These are phyloP conservation scores for Berberis thunbergii DNA, from an alignment of 164 flowering plant genomes.

Conservation along the genomic window DNA sequence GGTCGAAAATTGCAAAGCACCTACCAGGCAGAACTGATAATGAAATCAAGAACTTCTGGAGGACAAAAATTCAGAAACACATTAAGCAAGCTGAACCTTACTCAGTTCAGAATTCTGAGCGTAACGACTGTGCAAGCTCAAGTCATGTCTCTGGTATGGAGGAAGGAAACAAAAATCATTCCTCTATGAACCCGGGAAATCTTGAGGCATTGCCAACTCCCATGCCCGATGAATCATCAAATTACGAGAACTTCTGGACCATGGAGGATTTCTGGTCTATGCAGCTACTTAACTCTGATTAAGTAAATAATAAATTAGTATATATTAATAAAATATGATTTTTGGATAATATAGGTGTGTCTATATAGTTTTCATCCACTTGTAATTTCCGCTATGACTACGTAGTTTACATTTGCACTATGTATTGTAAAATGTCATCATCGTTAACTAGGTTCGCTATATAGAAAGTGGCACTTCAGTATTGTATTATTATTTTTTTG, in stretches of 20 bases:
- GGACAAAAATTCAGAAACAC: conserved; percentile 72
- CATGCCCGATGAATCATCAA: conserved; percentile 18
- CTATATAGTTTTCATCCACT: too few relatives aligned
- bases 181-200: conserved; percentile 22
- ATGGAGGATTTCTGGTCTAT: conserved; percentile 68
- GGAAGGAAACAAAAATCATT: conserved; percentile 26
- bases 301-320: conserved; percentile 1
- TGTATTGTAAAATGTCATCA: too few relatives aligned
- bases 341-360: too few relatives aligned
- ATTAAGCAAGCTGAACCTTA: conserved; percentile 41
- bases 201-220: conserved; percentile 15
- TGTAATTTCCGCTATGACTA: too few relatives aligned
- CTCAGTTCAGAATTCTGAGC: conserved; percentile 23
- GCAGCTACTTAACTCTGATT: conserved; percentile 45
- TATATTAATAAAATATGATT: too few relatives aligned
- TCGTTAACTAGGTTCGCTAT: too few relatives aligned
- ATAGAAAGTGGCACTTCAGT: too few relatives aligned
- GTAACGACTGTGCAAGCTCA: conserved; percentile 20
- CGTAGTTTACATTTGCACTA: too few relatives aligned
- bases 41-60: conserved; percentile 74
- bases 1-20: conserved; percentile 80
- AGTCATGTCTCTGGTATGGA: conserved; percentile 24
- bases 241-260: conserved; percentile 40
- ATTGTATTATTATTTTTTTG: too few relatives aligned
- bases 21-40: conserved; percentile 78